These are phyloP conservation scores for Candida sakaeoensis DNA, from an alignment of 805 yeast genomes.

Conservation along the genomic window DNA sequence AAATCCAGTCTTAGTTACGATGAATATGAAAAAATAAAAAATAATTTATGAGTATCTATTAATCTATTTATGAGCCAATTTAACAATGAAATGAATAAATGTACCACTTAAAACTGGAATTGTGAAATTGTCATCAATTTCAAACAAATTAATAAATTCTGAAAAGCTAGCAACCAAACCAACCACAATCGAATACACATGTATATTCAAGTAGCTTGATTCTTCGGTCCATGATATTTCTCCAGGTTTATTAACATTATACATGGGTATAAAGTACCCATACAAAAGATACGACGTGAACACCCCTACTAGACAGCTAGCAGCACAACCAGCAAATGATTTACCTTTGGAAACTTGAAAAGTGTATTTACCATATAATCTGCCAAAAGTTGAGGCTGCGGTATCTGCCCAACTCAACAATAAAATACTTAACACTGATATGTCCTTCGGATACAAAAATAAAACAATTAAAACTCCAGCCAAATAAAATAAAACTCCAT, in stretches of 20 bases:
- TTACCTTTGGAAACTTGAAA: slow-evolving; percentile 73
- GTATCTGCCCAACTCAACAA: slow-evolving; percentile 96
- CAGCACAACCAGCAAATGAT: slow-evolving; percentile 85
- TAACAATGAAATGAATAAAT: slow-evolving; percentile 51
- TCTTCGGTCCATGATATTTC: slow-evolving; percentile 65
- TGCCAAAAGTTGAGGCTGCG: slow-evolving; percentile 91
- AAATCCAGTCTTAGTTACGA: slow-evolving; percentile 23
- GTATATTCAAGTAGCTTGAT: slow-evolving; percentile 53
- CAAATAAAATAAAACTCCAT: slow-evolving; percentile 87
- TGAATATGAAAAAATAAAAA: slow-evolving; percentile 19
- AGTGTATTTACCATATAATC: slow-evolving; percentile 79
- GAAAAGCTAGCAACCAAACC: slow-evolving; percentile 85
- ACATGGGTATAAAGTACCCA: slow-evolving; percentile 66
- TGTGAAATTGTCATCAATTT: slow-evolving; percentile 89
- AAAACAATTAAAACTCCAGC: slow-evolving; percentile 76
- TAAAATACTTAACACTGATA: slow-evolving; percentile 69
- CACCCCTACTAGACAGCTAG: slow-evolving; percentile 76
- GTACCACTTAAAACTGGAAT: slow-evolving; percentile 84
- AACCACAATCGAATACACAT: slow-evolving; percentile 51
- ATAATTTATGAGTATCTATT: slow-evolving; percentile 1
- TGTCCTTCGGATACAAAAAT: slow-evolving; percentile 70
- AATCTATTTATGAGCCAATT: slow-evolving; percentile 8
- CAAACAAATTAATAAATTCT: slow-evolving; percentile 75
- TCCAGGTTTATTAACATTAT: slow-evolving; percentile 51
- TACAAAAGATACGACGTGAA: slow-evolving; percentile 65